Percentiles rank a stretch among this genome's conserved stretches.
Evolutionary conservation across 306 rosid species (phyloP).

Genomic region (Bauhinia variegata): DNA sequence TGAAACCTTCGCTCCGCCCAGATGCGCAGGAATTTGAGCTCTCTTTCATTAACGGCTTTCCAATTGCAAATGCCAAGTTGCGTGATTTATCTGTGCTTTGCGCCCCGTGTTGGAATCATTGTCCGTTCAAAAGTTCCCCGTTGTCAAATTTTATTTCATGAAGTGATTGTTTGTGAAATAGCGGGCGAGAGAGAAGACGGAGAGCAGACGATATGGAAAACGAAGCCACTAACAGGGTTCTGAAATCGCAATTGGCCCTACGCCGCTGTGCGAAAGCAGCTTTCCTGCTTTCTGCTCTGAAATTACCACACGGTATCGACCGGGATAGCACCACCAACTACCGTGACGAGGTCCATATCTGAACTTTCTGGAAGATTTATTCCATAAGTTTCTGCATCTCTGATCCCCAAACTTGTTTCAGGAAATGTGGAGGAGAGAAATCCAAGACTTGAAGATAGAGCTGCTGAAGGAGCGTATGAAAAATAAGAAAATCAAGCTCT

Average conservation of each 20-base stretch:
- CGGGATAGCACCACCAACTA: conserved; percentile 7
- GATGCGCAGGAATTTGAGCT: no score
- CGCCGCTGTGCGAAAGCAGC: conserved; percentile 66
- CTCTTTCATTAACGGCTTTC: no score
- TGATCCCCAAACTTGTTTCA: conserved; percentile 24
- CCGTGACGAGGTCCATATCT: conserved; percentile 22
- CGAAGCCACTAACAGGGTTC: conserved; percentile 33
- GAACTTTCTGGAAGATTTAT: neutral
- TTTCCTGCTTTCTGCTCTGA: conserved; percentile 50
- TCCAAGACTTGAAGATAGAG: conserved; percentile 51
- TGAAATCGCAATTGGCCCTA: conserved; percentile 32
- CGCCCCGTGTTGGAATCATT: no score
- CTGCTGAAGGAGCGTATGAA: conserved; percentile 51
- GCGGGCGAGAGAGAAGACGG: conserved; percentile 2
- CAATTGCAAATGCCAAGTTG: no score
- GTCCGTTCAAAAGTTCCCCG: no score
- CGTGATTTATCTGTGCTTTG: no score
- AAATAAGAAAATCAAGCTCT: conserved; percentile 58
- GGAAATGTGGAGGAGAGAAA: conserved; percentile 47
- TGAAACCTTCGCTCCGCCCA: no score
- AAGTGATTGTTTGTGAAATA: no score
- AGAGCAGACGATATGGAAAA: conserved; percentile 35
- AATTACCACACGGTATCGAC: conserved; percentile 36
- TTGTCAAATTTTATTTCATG: no score
- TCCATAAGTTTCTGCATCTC: neutral